Evolutionary conservation across 2,329 filamentous ascomycete species (phyloP), one percentile per base, ranked within the genome.

Genomic region (Sporothrix dimorphospora): DNA sequence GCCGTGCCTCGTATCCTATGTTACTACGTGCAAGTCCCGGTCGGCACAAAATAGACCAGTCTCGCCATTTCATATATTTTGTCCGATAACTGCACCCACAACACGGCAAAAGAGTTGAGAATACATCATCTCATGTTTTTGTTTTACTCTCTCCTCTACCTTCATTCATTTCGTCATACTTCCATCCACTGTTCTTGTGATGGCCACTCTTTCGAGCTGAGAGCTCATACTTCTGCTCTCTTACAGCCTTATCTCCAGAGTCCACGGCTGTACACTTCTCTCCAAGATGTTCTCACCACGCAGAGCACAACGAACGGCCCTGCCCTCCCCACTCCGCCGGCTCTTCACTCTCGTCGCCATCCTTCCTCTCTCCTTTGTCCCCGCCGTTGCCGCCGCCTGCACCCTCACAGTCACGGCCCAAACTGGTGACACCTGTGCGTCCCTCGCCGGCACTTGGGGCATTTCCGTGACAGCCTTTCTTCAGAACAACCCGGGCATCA

Each of bases 401-500:
- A 68, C 63, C 4, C 59, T 72, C 24, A 74, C 73, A 1, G 63
- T 72, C 19, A 75, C 72, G 1, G 73, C 71, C 1, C 59, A 70
- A 19, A 19, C 55, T 2, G 73, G 73, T 45, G 73, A 74, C 21
- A 72, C 73, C 1, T 74, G 73, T 12, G 73, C 73, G 1, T 71
- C 71, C 4, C 63, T 72, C 9, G 71, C 73, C 1, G 45, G n/a
- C 3, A 69, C 73, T 3, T 72, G 71, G 68, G 73, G 71, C 38
- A 72, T 72, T 30, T 69, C 61, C 24, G 73, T 74, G 5, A 72
- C 71, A 0, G 49, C 45, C 11, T 74, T 74, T 34, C 16, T 74
- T 3, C 61, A 72, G 51, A 72, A 72, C 73, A 74, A 74, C 63
- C 73, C 73, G 0, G 45, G 24, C 11, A 69, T 74, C 19, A 74